Percentiles rank a stretch among this genome's conserved stretches.
Evolutionary conservation across 73 alveolate genomes (phyloP).

Genomic region (Paramecium octaurelia): DNA sequence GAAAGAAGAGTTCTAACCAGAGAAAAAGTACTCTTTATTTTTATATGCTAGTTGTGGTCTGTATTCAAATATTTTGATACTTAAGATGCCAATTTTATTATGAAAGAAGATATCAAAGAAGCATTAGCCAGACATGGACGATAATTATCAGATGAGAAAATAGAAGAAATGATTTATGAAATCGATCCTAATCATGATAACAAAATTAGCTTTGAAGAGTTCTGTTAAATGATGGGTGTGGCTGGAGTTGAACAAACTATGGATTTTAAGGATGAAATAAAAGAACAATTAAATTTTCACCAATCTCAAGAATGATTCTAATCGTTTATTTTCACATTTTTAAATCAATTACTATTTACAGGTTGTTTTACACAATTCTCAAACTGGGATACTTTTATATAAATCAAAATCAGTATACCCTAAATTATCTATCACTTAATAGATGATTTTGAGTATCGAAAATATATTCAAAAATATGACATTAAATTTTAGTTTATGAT

Average conservation of each 20-base stretch:
- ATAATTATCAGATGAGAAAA: slow-evolving; percentile 47
- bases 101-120: slow-evolving; percentile 63
- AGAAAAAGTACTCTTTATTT: slow-evolving; percentile 49
- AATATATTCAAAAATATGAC: neutral
- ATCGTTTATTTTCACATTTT: neutral
- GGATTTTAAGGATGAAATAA: slow-evolving; percentile 22
- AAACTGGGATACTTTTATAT: neutral
- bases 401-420: too few relatives aligned
- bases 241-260: slow-evolving; percentile 38
- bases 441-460: too few relatives aligned
- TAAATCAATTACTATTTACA: neutral
- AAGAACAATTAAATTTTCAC: neutral
- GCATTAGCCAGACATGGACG: slow-evolving; percentile 60
- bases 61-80: slow-evolving; percentile 68
- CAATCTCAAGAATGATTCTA: neutral
- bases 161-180: slow-evolving; percentile 62
- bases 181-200: slow-evolving; percentile 65
- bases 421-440: too few relatives aligned
- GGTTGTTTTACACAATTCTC: neutral
- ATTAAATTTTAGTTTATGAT: neutral
- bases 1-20: slow-evolving; percentile 65
- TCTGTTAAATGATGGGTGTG: slow-evolving; percentile 44
- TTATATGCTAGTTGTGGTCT: slow-evolving; percentile 39
- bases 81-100: slow-evolving; percentile 50
- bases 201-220: slow-evolving; percentile 63